Evolutionary conservation across 371 early-diverging fungal genomes (phyloP).

Genomic region (Dinochytrium kinnereticum): DNA sequence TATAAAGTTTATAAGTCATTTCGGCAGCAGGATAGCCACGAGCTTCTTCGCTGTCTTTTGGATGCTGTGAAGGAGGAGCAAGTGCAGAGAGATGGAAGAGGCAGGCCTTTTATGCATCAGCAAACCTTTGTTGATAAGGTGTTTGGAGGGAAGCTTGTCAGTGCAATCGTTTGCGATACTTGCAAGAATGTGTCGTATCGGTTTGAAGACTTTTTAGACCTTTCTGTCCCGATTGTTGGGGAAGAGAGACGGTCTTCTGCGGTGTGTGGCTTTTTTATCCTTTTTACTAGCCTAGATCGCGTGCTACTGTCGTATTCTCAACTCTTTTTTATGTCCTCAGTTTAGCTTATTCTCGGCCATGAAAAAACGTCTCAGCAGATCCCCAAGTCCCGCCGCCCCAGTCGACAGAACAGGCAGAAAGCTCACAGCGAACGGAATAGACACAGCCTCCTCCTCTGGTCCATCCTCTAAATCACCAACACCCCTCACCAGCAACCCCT

Average conservation of each 20-base stretch:
- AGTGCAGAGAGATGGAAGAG: slow-evolving; percentile 26
- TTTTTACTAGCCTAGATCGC: too few species aligned
- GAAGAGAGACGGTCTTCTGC: not conserved
- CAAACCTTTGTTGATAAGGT: slow-evolving; percentile 65
- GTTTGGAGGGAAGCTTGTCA: slow-evolving; percentile 68
- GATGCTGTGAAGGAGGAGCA: slow-evolving; percentile 65
- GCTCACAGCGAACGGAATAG: not conserved
- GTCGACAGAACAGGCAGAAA: not conserved
- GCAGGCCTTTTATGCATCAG: slow-evolving; percentile 22
- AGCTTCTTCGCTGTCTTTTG: slow-evolving; percentile 65
- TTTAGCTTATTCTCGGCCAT: slow-evolving; percentile 26
- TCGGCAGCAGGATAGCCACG: slow-evolving; percentile 71
- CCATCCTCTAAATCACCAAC: not conserved
- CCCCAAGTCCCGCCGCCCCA: slow-evolving; percentile 11
- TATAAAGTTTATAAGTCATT: slow-evolving; percentile 62
- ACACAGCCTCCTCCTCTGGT: not conserved
- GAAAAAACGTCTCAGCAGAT: slow-evolving; percentile 7
- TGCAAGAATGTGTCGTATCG: slow-evolving; percentile 63
- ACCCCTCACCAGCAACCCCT: not conserved
- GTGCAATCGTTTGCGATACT: slow-evolving; percentile 62
- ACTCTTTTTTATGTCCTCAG: too few species aligned
- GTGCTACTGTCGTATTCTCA: too few species aligned
- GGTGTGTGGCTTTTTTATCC: not conserved
- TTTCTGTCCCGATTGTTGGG: slow-evolving; percentile 52
- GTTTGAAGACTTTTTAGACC: slow-evolving; percentile 60